Percentiles rank a stretch among this genome's conserved stretches.
phyloP scores from a whole-genome alignment of 441 rosid species.

The Pelargonium citronellum region DNA sequence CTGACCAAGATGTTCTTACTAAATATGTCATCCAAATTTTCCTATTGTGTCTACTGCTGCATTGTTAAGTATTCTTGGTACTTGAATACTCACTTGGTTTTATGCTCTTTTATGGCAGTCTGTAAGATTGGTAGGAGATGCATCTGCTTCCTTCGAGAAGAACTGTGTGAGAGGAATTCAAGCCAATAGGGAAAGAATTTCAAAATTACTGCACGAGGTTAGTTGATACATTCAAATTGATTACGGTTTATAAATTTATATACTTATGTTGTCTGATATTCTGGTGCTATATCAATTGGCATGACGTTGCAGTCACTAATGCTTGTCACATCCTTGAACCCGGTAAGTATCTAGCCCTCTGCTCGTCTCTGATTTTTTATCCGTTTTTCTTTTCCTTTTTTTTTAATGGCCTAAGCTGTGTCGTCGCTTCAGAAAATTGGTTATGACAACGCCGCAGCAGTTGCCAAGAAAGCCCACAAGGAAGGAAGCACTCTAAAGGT shows the following conservation, averaged over 20 bases:
- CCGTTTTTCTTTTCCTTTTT: background rate
- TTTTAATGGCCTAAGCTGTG: constrained; percentile 4
- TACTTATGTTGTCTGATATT: constrained; percentile 11
- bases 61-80: constrained; percentile 1
- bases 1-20: background rate
- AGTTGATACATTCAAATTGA: constrained; percentile 18
- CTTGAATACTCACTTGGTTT: constrained; percentile 9
- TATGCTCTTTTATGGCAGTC: constrained; percentile 43
- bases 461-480: constrained; percentile 95
- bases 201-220: constrained; percentile 88
- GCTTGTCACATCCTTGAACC: constrained; percentile 96
- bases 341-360: constrained; percentile 47
- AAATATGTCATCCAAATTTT: too few relatives aligned
- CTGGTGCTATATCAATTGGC: constrained; percentile 20
- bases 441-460: constrained; percentile 94
- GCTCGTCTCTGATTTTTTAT: constrained; percentile 5
- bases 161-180: constrained; percentile 87
- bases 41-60: background rate
- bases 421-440: constrained; percentile 69
- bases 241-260: constrained; percentile 4
- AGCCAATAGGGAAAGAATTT: constrained; percentile 76
- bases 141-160: constrained; percentile 86
- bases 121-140: constrained; percentile 75
- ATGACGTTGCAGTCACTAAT: constrained; percentile 67
- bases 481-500: constrained; percentile 91